Evolutionary conservation across 1,284 basidiomycete genomes (phyloP), one percentile per base, ranked within the genome.

Genomic region (Tremellales sp.): DNA sequence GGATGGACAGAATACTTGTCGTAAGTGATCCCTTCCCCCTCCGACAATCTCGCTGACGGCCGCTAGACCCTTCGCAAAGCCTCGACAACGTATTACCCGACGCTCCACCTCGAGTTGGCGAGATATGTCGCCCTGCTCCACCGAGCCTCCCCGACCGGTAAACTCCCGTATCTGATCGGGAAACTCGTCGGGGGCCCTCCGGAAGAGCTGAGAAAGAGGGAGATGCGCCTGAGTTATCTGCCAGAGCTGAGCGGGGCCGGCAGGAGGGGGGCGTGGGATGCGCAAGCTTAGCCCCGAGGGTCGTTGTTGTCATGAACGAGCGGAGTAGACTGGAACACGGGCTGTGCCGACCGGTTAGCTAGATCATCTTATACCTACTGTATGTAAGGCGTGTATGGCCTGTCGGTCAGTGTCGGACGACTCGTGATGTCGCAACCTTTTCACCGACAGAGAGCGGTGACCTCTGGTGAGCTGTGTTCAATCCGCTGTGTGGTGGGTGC

Each of bases 41-140:
- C 13, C 18, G 3, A 26, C 31, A 21, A 22, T 43, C 24, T 22
- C 10, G 22, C 21, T 31, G 10, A 16, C 29, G 16, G 29, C 14
- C 19, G 34, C 33, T 5, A 95, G 91, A 87, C 92, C 34, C 81
- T 89, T 1, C 84, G 92, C 45, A 94, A 94, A 70, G 89, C 92
- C 7, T 94, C 91, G 6, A 83, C 85, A 12, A 84, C 86, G 9
- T 94, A 94, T 69, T 97, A 97, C 69, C 89, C 90, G 0, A 85
- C 83, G 1, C 79, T 97, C 3, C 92, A 97, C 67, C 82, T 95
- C 38, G 92, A 95, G 71, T 76, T 97, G 39, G 80, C 89, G 1
- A 81, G 90, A 21, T 95, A 94, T 66, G 77, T 93, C 53, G 75
- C 78, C 0, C 76, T 82, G 50, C 81, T 84, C 1, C 53, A 55